Base-by-base conservation (phyloP, 176 grass and related monocot genomes). In the Pharus latifolius region DNA sequence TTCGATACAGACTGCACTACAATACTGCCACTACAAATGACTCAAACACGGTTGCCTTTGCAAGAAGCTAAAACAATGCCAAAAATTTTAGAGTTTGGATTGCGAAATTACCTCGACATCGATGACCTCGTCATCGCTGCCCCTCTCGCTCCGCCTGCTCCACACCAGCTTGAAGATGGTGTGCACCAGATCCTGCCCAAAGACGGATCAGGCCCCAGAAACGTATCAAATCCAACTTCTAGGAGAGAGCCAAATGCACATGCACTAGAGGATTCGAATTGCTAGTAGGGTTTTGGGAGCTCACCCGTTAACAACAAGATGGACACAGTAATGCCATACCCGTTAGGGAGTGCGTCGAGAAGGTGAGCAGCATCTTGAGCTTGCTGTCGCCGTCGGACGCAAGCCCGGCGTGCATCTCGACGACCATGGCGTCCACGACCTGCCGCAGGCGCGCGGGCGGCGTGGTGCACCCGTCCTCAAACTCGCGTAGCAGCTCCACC, bases 111-210 rank as follows among this genome's bases (percentile, higher is more conserved):
- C 94, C 89, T 93, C 83, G 48, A 72, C 12, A 3, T 88, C 53
- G 7, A 78, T 10, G 11, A 0, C 67, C 18, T 85, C 79, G 2
- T 79, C 69, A 2, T 12, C 72, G 15, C 79, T 47, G 2, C 43
- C 50, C 49, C 46, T 85, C 28, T 83, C 82, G 7, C 50, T 31
- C 44, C 67, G 73, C 55, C 78, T 74, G 67, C 63, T 78, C 84
- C 94, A 98, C 66, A 92, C 86, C 38, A 90, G 55, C 81, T 98
- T 98, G 75, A 98, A 98, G 45, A 98, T 87, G 24, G 86, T 81
- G 28, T 64, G 78, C 72, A 98, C 75, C 49, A 98, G 86, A 29
- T 93, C 78, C 89, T 93, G 81, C 51, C 7, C 32, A 75, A 41
- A 78, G 62, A 47, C 53, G 26, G 34, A 67, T 2, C 13, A 70